Evolutionary conservation across 179 eudicot species (phyloP).

Genomic region (Patellifolia procumbens): DNA sequence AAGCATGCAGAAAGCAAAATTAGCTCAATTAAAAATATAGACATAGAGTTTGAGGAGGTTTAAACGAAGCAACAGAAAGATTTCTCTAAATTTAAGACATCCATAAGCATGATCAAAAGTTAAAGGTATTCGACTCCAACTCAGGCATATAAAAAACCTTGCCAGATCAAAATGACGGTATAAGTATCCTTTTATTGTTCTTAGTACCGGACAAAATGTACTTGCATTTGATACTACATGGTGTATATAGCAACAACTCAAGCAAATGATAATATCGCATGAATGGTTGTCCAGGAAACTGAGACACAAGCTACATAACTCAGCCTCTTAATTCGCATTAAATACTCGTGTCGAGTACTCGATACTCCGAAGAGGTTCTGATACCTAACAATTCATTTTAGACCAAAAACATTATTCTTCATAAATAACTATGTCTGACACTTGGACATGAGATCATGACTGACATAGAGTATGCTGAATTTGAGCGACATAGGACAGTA

Average conservation of each 20-base stretch:
- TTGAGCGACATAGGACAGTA: background rate
- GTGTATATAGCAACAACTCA: background rate
- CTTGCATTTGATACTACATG: background rate
- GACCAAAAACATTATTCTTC: too few relatives aligned
- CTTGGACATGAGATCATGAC: too few relatives aligned
- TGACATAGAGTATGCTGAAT: too few relatives aligned
- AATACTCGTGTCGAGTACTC: too few relatives aligned
- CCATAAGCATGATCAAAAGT: background rate
- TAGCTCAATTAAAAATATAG: background rate
- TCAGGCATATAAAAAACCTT: background rate
- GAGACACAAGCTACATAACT: too few relatives aligned
- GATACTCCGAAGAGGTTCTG: too few relatives aligned
- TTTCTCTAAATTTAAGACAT: too few relatives aligned
- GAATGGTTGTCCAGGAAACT: background rate
- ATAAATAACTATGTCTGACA: too few relatives aligned
- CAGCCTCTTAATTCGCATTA: too few relatives aligned
- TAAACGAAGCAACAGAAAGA: background rate
- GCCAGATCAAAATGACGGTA: background rate
- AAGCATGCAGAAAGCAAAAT: background rate
- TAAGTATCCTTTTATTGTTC: background rate
- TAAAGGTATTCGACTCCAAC: background rate
- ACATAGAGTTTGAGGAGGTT: background rate
- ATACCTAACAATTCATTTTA: too few relatives aligned
- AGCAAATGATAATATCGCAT: background rate
- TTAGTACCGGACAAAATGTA: background rate